These are phyloP conservation scores for Canavalia ensiformis DNA, from an alignment of 306 rosid genomes.

Conservation along the genomic window DNA sequence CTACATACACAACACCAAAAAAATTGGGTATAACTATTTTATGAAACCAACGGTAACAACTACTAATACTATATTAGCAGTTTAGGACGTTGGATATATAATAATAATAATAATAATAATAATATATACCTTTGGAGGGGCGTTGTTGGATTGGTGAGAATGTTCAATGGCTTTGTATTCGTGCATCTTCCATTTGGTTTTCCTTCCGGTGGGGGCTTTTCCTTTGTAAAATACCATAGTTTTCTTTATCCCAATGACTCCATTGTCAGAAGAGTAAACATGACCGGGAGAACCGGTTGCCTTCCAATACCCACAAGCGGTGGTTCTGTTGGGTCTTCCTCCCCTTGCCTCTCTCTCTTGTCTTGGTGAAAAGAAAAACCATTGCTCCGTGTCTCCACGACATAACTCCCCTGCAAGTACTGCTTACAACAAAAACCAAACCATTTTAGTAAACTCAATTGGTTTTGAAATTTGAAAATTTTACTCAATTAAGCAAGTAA, in stretches of 20 bases:
- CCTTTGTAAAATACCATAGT: slow-evolving; percentile 83
- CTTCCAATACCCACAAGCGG: slow-evolving; percentile 80
- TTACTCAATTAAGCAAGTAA: too few species aligned
- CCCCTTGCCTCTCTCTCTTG: slow-evolving; percentile 80
- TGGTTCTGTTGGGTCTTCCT: slow-evolving; percentile 76
- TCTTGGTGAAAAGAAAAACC: slow-evolving; percentile 79
- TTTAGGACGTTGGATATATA: too few species aligned
- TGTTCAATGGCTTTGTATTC: slow-evolving; percentile 73
- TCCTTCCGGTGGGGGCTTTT: slow-evolving; percentile 77
- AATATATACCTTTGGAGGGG: slow-evolving; percentile 54
- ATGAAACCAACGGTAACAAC: too few species aligned
- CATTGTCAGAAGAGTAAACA: slow-evolving; percentile 69
- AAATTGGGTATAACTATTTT: too few species aligned
- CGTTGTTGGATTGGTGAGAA: slow-evolving; percentile 34
- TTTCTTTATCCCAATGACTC: slow-evolving; percentile 72
- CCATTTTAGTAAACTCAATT: background rate
- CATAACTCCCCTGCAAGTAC: slow-evolving; percentile 72
- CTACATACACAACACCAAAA: slow-evolving; percentile 42
- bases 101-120: background rate
- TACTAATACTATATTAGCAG: too few species aligned
- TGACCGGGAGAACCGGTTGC: slow-evolving; percentile 82
- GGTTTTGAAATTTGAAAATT: background rate
- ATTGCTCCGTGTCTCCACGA: slow-evolving; percentile 72
- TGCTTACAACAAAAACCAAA: slow-evolving; percentile 37
- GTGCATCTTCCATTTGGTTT: slow-evolving; percentile 88